These are phyloP conservation scores for Passalora sequoiae DNA, from an alignment of 2,329 filamentous ascomycete genomes.

Conservation along the genomic window DNA sequence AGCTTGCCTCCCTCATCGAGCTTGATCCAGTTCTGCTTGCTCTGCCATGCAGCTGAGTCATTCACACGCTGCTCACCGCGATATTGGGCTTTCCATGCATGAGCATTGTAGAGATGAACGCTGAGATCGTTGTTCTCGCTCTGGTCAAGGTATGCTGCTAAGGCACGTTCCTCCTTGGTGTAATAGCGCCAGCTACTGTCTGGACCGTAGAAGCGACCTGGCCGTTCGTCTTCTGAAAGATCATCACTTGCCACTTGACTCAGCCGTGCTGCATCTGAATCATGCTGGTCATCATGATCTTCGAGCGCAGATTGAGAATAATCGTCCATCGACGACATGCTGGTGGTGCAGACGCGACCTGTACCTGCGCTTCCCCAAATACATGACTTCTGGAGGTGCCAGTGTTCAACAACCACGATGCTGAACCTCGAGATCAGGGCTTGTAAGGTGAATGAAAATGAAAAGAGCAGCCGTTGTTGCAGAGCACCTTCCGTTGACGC, in stretches of 20 bases:
- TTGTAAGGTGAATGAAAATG: no score
- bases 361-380: not conserved
- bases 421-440: not conserved
- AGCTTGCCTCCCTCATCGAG: slow-evolving; percentile 30
- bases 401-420: no score
- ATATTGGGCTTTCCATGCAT: slow-evolving; percentile 57
- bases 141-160: slow-evolving; percentile 59
- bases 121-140: slow-evolving; percentile 62
- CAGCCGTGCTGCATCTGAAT: not conserved
- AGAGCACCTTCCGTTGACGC: no score
- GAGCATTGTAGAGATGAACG: slow-evolving; percentile 73
- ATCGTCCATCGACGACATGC: slow-evolving; percentile 21
- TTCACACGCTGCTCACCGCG: slow-evolving; percentile 12
- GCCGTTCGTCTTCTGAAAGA: slow-evolving; percentile 20
- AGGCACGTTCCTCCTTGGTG: slow-evolving; percentile 58
- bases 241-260: slow-evolving; percentile 2
- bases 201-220: slow-evolving; percentile 68
- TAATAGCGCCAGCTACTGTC: slow-evolving; percentile 61
- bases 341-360: no score
- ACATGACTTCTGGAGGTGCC: slow-evolving; percentile 8
- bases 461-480: no score
- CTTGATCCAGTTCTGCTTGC: slow-evolving; percentile 38
- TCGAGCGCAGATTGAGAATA: slow-evolving; percentile 3
- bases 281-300: not conserved
- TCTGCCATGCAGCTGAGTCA: slow-evolving; percentile 33